A percentile compares a stretch with the other conserved stretches of the same genome.
These are phyloP conservation scores for Porcisia hertigi DNA, from an alignment of 208 protist species.

Conservation along the genomic window DNA sequence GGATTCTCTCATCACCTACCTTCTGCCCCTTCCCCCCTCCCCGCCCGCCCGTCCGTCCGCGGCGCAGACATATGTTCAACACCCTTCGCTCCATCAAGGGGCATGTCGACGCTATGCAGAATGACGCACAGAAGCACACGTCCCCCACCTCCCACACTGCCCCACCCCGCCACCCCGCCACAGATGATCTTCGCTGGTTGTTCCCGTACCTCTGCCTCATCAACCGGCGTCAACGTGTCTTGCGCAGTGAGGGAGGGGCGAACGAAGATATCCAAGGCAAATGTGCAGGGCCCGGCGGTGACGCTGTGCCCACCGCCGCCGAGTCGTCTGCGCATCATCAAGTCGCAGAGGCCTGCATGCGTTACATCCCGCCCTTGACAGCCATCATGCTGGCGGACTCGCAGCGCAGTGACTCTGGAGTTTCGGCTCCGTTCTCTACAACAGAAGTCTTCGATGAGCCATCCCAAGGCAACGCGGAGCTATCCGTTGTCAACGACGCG, in stretches of 20 bases:
- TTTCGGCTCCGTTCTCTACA: not conserved
- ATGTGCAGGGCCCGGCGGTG: not conserved
- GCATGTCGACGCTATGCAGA: not conserved
- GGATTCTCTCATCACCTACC: too few relatives aligned
- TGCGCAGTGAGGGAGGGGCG: slow-evolving; percentile 1
- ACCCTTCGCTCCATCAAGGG: slow-evolving; percentile 36
- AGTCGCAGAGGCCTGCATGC: not conserved
- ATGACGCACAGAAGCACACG: not conserved
- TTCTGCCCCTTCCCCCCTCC: not conserved
- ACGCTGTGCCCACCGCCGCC: not conserved
- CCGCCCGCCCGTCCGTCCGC: not conserved
- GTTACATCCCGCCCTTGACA: slow-evolving; percentile 1
- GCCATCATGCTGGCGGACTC: not conserved
- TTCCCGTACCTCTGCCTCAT: slow-evolving; percentile 4
- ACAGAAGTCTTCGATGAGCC: not conserved
- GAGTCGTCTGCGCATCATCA: not conserved
- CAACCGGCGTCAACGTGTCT: not conserved
- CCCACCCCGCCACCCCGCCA: too few relatives aligned
- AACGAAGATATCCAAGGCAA: not conserved
- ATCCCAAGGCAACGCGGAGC: not conserved
- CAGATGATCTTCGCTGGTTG: slow-evolving; percentile 6
- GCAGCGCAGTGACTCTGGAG: not conserved
- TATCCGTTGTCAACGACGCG: not conserved
- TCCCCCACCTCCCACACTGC: not conserved
- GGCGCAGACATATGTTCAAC: slow-evolving; percentile 31